Evolutionary conservation across 805 yeast genomes (phyloP).

Genomic region (Wickerhamiella galacta): DNA sequence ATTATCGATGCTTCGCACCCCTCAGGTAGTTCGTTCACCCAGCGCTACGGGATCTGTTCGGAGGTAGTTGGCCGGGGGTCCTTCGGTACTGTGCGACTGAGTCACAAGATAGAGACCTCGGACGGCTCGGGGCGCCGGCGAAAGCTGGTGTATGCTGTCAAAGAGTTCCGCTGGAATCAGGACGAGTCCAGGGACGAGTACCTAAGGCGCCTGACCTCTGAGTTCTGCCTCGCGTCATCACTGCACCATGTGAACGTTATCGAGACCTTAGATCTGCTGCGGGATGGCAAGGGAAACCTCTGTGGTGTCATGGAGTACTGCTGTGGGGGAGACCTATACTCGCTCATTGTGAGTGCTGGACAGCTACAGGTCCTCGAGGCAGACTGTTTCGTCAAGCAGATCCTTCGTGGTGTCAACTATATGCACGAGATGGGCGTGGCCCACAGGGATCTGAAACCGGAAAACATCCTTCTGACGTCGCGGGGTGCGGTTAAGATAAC

Average conservation of each 20-base stretch:
- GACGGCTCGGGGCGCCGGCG: constrained; percentile 24
- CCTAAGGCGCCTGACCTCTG: constrained; percentile 63
- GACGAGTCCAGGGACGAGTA: constrained; percentile 41
- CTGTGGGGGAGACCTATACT: constrained; percentile 66
- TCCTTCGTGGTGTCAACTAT: constrained; percentile 61
- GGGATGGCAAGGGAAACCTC: constrained; percentile 47
- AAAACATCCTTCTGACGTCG: constrained; percentile 53
- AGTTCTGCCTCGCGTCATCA: constrained; percentile 70
- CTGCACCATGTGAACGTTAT: constrained; percentile 59
- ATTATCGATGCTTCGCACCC: constrained; percentile 5
- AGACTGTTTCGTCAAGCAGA: constrained; percentile 78
- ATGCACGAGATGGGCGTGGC: constrained; percentile 86
- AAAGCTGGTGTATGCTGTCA: constrained; percentile 44
- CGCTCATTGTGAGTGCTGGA: constrained; percentile 36
- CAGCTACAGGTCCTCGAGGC: constrained; percentile 48
- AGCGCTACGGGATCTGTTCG: constrained; percentile 81
- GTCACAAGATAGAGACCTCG: constrained; percentile 40
- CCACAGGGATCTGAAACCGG: constrained; percentile 87
- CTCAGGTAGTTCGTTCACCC: constrained; percentile 41
- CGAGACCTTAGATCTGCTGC: constrained; percentile 62
- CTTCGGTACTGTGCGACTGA: constrained; percentile 76
- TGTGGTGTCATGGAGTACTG: constrained; percentile 91
- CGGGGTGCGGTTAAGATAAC: constrained; percentile 50
- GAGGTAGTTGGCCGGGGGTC: constrained; percentile 87
- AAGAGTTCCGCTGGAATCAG: constrained; percentile 47